These are phyloP conservation scores for Fusarium solani-melongenae DNA, from an alignment of 2,329 filamentous ascomycete genomes.

Conservation along the genomic window DNA sequence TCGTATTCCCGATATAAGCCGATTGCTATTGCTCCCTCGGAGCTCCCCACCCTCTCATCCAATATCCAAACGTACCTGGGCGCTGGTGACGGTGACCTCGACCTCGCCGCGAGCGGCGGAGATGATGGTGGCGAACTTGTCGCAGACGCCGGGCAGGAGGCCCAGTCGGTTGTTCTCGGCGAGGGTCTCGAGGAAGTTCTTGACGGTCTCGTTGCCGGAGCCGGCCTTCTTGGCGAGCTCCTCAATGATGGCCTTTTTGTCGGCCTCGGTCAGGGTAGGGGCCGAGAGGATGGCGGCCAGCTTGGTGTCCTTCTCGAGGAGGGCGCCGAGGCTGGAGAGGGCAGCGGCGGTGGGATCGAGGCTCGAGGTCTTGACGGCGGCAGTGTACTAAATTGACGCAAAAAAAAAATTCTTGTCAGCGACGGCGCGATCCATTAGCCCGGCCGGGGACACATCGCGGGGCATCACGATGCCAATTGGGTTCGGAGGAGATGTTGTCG, in stretches of 20 bases:
- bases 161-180: conserved; percentile 97
- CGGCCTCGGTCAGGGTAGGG: conserved; percentile 79
- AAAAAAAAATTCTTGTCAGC: conserved; percentile 43
- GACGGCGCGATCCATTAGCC: conserved; percentile 40
- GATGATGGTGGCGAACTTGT: conserved; percentile 91
- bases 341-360: conserved; percentile 89
- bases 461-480: conserved; percentile 38
- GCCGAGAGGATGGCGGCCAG: conserved; percentile 79
- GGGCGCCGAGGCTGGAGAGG: conserved; percentile 74
- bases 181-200: conserved; percentile 91
- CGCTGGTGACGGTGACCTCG: conserved; percentile 91
- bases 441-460: conserved; percentile 17
- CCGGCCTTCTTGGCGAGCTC: conserved; percentile 90
- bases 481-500: not conserved
- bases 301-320: conserved; percentile 86
- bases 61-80: conserved; percentile 71
- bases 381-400: conserved; percentile 82
- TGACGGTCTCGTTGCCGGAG: conserved; percentile 81
- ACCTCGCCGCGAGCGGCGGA: conserved; percentile 91
- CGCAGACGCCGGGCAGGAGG: conserved; percentile 81
- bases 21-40: not conserved
- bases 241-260: conserved; percentile 87
- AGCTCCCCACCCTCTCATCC: not conserved
- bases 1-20: not conserved
- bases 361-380: conserved; percentile 85